Base-by-base conservation (phyloP, 2,329 filamentous ascomycete species). In the Arthrobotrys musiformis region DNA sequence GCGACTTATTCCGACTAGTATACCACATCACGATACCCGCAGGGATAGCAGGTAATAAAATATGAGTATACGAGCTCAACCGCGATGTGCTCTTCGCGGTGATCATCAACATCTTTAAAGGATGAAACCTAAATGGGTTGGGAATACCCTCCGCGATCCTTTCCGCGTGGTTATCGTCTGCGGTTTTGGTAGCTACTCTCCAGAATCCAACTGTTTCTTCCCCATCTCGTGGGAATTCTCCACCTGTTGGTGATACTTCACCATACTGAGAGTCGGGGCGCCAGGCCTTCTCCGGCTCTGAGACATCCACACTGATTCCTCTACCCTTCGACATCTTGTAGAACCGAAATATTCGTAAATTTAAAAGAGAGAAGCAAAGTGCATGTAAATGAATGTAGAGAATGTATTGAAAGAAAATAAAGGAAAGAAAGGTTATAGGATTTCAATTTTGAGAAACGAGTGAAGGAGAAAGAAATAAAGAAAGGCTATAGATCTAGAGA, bases 1-100 rank as follows among this genome's bases (percentile, higher is more conserved):
- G 73, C 11, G 35, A 60, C n/a, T 17, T 72, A 33, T 46, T 19
- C 2, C 58, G 40, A n/a, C 56, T 61, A 6, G 58, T 50, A 61
- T 67, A 70, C 60, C 62, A 72, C 42, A 78, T 50, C 17, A 63
- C 60, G n/a, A 78, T 67, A 17, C 66, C 73, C 2, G 44, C 62
- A 15, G 73, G 73, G 33, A 78, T 78, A 17, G 67, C 61, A 9
- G 73, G 73, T 15, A 72, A 17, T 22, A 78, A 56, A 28, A 72
- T 40, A 35, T 78, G 44, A 13, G 60, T 54, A 28, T 54, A 67
- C 2, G 66, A 60, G 22, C 50, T 67, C 44, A 78, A 56, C n/a
- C 50, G 67, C 19, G 73, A 78, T 4, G 73, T 78, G 22, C 46
- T 52, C 46, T 17, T 60, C 22, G 46, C 48, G 1, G 68, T 78